Evolutionary conservation across 768 basidiomycete genomes (phyloP), one percentile per base, ranked within the genome.

Genomic region (Epithele typhae): DNA sequence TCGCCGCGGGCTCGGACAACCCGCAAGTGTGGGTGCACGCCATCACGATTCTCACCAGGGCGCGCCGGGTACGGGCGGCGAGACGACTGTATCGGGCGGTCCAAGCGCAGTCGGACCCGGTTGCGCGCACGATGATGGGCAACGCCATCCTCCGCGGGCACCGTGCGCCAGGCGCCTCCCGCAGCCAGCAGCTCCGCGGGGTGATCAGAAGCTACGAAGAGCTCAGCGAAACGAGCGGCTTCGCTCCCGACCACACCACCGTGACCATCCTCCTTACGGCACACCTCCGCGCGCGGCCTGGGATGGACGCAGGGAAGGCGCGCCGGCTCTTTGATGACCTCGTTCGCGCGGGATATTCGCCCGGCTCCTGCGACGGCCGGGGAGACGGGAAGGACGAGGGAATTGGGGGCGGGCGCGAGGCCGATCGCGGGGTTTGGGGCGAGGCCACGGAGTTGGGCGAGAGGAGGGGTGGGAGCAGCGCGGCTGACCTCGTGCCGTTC

Each of bases 251-350:
- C 59, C 72, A 81, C 9, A 68, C 84, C 32, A 89, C 89, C 4
- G 66, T 77, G 45, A 90, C 91, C 56, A 77, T 89, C 38, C 42
- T 90, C 36, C 48, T 87, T 49, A 82, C 81, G 59, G 74, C 72
- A 7, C 66, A 83, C 51, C 61, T 91, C 48, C 61, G 63, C 15
- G 84, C 81, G 77, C 66, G 64, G 25, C 50, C 58, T 0, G 66
- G 65, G 17, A 63, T 84, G 36, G 69, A 76, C 49, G 53, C 64
- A 4, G 34, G 45, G 15, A 69, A 68, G 45, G 60, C 87, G 37
- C 73, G 78, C 32, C 65, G 59, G 18, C 59, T 89, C n/a, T 87
- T 89, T 47, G 82, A 88, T 61, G 70, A 77, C 15, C 65, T 87
- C 57, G 64, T 85, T 17, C 63, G 72, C 48, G 64, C 68, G 40